Evolutionary conservation across 768 basidiomycete genomes (phyloP), one percentile per base, ranked within the genome.

Genomic region (Xerocomus spinulosus): DNA sequence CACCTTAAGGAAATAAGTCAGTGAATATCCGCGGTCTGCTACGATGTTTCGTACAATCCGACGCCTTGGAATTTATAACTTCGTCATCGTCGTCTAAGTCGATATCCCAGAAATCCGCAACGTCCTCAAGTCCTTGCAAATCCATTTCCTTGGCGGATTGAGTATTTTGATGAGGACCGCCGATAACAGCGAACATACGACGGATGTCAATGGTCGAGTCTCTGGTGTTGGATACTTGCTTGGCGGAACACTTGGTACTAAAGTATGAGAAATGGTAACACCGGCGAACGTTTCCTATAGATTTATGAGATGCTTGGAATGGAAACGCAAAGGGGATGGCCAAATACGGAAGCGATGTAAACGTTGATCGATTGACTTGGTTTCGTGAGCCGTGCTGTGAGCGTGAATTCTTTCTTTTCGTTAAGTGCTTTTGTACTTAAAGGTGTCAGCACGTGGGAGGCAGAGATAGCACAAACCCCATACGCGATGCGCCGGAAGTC

Each of bases 401-500:
- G 64, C 14, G 70, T 71, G 46, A 92, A 89, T 1, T 72, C 73
- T 58, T 82, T 86, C 3, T 68, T 61, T 15, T 78, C 76, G 49
- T 68, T 75, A 44, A 93, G 73, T 5, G 74, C 75, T 54, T 82
- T 86, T 2, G 87, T 91, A 10, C 90, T 93, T 57, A 13, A 45
- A 6, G 9, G 24, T 8, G 25, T 63, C n/a, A 60, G 37, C 12
- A 17, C 1, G 24, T 33, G 28, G 21, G 44, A 7, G 30, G n/a
- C 13, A 26, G 21, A 21, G 34, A 54, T n/a, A 7, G 32, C 8
- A 4, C 30, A 26, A 53, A n/a, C 4, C 9, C 58, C 75, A 55
- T 56, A 92, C 92, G 77, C 72, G 36, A 87, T 87, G 18, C 87
- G 79, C 25, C 91, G 82, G 61, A 86, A 92, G 60, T 92, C 88